Conservation (phyloP, 441 rosid genomes). For the Gossypium schwendimanii region DNA sequence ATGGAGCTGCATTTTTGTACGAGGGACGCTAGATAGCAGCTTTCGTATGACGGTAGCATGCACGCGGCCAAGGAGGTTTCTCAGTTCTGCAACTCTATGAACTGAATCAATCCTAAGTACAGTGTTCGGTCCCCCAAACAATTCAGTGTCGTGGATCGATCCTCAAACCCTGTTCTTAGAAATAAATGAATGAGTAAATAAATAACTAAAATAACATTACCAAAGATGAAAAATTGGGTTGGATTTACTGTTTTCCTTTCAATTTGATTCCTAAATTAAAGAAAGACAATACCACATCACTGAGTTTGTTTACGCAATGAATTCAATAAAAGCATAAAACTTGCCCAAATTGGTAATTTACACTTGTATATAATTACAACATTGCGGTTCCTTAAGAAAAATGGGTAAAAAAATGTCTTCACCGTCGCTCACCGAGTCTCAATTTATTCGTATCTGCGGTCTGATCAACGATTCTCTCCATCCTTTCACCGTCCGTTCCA, state of each 20-base stretch:
- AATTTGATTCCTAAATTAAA: background rate
- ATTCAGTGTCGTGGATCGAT: background rate
- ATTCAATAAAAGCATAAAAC: background rate
- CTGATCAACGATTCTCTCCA: conserved; percentile 39
- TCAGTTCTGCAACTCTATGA: background rate
- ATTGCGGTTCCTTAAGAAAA: background rate
- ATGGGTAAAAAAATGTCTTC: conserved; percentile 21
- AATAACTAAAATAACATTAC: too few species aligned
- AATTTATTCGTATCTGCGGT: conserved; percentile 28
- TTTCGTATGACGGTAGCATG: conserved; percentile 32
- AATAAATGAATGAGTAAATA: background rate
- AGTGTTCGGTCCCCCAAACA: background rate
- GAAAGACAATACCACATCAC: background rate
- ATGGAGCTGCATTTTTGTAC: conserved; percentile 49
- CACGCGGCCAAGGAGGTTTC: background rate
- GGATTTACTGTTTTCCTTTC: background rate
- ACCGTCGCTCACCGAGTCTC: conserved; percentile 22
- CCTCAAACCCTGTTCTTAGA: background rate
- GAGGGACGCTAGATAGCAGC: conserved; percentile 27
- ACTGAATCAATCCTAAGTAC: background rate
- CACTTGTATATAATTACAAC: background rate
- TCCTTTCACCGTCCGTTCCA: conserved; percentile 27
- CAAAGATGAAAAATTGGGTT: background rate
- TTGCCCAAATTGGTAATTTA: background rate
- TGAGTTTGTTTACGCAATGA: too few species aligned